Evolutionary conservation across 768 basidiomycete genomes (phyloP), one percentile per base, ranked within the genome.

Genomic region (Dioszegia aurantiaca): DNA sequence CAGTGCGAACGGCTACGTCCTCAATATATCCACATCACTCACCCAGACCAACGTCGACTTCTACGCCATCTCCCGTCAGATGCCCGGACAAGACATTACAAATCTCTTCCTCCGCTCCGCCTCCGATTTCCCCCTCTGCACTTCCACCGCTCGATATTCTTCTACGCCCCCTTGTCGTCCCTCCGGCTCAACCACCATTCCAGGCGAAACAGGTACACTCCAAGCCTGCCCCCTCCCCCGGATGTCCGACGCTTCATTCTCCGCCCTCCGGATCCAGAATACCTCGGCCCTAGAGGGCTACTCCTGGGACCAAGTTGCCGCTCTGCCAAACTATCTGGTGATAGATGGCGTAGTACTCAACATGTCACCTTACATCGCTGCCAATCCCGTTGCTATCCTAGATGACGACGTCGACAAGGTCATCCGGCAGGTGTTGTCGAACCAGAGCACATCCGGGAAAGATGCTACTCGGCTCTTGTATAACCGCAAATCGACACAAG

Each of bases 301-400:
- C 73, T 84, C 86, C 52, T 99, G 95, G 95, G 80, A 82, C 46
- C 90, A 97, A 72, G 87, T 98, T 24, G 82, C 86, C 0, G 72
- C 65, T n/a, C 79, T 89, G 19, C 60, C 79, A 36, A 83, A 86
- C 68, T 93, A 87, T 79, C 78, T 98, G 67, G 93, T 97, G 31
- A 76, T 98, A 55, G 92, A 98, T 67, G 95, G 95, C 30, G 84
- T 86, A 37, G 95, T 99, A 44, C 85, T 98, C 73, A 95, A 99
- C 78, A 83, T 99, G 80, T 82, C 82, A 53, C 86, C 91, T 5
- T 99, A 99, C 80, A 80, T 95, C 54, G 75, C 78, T 23, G 81
- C 86, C 19, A 88, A 95, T 66, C 84, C 85, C 21, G 82, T 65
- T 27, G 71, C 88, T 11, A 81, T 93, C 51, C 68, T 84, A 6